Base-by-base conservation (phyloP, 306 rosid species). In the Lotus japonicus region DNA sequence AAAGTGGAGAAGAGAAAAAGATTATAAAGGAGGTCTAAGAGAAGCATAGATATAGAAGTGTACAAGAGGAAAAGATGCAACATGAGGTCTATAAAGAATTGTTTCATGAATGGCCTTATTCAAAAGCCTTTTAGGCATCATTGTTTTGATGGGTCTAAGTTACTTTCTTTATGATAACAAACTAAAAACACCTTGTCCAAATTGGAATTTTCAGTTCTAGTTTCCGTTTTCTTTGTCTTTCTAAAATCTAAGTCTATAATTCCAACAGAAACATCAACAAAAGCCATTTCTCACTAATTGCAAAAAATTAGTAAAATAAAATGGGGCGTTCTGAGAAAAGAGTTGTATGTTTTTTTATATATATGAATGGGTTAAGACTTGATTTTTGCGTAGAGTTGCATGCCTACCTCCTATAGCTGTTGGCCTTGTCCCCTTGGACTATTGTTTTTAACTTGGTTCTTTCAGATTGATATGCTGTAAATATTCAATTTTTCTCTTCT, bases 401-500 rank as follows among this genome's bases (percentile, higher is more conserved):
- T 26, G 31, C 4, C 42, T 64, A 4, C 55, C 7, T 53, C 18
- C 56, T 14, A 21, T 3, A 5, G 64, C 13, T 50, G 14, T 58
- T 48, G 55, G 42, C 12, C 19, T 61, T 33, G 38, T 19, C 41
- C 58, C 58, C 46, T 11, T 59, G 15, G 21, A 48, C 28, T 6
- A 15, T 23, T 65, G 41, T 61, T 66, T 45, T 16, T 58, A 41
- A 39, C 23, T 35, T 19, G 72, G 8, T 52, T 73, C 48, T 60
- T 28, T 67, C 58, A 58, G 54, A 31, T 36, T 64, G 43, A 18
- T 31, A 33, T 58, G 31, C 26, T 62, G 58, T 35, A 55, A 73
- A 82, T 71, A 13, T 43, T 15, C 44, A 68, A 72, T 15, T 28
- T 26, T 26, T 26, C 31, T 2, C 45, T 77, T 54, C 71, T 68